These are phyloP conservation scores for Gryganskiella cystojenkinii DNA, from an alignment of 192 early-diverging fungal genomes.

Conservation along the genomic window DNA sequence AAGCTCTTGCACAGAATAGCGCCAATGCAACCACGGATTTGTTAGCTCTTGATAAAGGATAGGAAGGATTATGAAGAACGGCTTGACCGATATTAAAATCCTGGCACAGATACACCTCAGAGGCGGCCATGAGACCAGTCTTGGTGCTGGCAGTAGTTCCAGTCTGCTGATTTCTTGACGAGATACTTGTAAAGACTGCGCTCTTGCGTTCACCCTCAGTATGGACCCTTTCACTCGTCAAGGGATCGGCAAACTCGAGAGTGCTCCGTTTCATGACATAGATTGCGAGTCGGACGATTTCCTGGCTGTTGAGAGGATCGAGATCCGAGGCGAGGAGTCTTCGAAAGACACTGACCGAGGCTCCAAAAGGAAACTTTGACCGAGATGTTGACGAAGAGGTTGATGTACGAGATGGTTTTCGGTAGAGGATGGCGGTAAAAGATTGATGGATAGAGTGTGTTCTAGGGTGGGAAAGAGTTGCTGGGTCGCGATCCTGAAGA, in stretches of 20 bases:
- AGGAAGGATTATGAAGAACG: conserved; percentile 16
- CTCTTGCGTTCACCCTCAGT: conserved; percentile 26
- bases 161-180: not conserved
- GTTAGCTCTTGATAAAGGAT: not conserved
- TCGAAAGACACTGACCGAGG: conserved; percentile 1
- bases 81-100: conserved; percentile 35
- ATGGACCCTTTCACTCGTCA: conserved; percentile 30
- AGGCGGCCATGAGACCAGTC: not conserved
- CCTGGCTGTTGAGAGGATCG: conserved; percentile 20
- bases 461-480: conserved; percentile 17
- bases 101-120: conserved; percentile 17
- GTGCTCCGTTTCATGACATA: conserved; percentile 26
- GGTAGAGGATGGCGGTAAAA: conserved; percentile 7
- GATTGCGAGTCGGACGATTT: conserved; percentile 27
- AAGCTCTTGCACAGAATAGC: conserved; percentile 31
- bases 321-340: conserved; percentile 3
- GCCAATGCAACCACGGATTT: conserved; percentile 24
- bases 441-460: conserved; percentile 31
- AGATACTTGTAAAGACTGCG: no score
- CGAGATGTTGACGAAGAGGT: not conserved
- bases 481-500: conserved; percentile 34
- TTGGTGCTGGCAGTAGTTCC: not conserved
- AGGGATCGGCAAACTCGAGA: conserved; percentile 27
- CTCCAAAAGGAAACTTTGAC: conserved; percentile 22
- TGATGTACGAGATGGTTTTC: not conserved